Conservation (phyloP, 352 stramenopile species). For the Globisporangium cederbergense region DNA sequence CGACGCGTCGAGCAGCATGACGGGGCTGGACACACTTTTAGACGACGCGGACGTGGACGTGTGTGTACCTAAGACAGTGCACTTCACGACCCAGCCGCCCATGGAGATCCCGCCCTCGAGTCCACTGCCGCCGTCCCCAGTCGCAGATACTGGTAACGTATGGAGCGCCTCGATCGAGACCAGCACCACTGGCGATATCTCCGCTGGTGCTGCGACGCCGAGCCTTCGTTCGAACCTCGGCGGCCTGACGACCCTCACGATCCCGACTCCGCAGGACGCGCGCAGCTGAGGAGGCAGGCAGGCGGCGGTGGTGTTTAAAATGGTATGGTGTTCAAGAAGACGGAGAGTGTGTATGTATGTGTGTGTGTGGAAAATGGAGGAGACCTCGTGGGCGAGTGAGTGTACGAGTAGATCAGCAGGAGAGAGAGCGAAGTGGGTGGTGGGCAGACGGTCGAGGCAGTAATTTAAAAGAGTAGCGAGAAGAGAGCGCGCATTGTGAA, state of each 20-base stretch:
- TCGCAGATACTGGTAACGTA: background rate
- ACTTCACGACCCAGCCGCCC: slow-evolving; percentile 20
- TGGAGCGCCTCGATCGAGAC: background rate
- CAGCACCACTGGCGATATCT: background rate
- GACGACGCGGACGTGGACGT: slow-evolving; percentile 6
- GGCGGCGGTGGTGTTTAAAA: background rate
- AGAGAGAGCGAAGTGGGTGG: background rate
- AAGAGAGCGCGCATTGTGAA: background rate
- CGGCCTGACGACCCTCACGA: slow-evolving; percentile 10
- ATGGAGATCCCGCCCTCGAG: slow-evolving; percentile 18
- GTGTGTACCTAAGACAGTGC: slow-evolving; percentile 17
- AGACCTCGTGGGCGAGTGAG: background rate
- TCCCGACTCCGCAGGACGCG: slow-evolving; percentile 11
- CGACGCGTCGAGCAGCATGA: slow-evolving; percentile 7
- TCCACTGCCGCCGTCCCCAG: background rate
- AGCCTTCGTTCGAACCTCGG: slow-evolving; percentile 6
- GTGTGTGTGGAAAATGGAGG: background rate
- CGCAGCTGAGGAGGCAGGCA: background rate
- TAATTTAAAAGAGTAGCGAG: slow-evolving; percentile 9
- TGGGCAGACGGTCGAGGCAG: background rate
- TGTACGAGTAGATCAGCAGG: background rate
- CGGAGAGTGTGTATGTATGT: background rate
- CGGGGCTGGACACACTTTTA: background rate
- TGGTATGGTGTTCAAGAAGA: background rate
- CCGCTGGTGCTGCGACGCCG: background rate